A percentile compares a stretch with the other conserved stretches of the same genome.
Conservation (phyloP, 2,329 filamentous ascomycete species). For the Diaporthe destruens region DNA sequence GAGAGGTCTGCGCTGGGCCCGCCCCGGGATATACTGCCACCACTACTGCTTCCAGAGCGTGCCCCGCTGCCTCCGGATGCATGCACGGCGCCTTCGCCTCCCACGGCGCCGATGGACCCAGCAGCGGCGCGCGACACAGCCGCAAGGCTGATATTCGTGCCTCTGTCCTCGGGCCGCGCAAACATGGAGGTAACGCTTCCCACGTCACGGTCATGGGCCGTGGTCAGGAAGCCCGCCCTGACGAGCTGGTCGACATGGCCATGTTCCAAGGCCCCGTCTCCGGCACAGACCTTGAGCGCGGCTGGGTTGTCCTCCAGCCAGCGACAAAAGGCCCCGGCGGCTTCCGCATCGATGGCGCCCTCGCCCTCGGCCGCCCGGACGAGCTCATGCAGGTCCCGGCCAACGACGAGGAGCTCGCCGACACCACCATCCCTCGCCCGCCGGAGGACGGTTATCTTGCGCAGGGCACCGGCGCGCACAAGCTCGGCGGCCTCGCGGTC, state of each 20-base stretch:
- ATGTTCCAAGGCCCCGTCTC: slow-evolving; percentile 52
- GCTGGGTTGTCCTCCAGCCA: slow-evolving; percentile 66
- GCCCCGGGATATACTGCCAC: slow-evolving; percentile 48
- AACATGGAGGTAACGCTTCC: slow-evolving; percentile 54
- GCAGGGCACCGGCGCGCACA: slow-evolving; percentile 66
- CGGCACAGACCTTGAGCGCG: slow-evolving; percentile 49
- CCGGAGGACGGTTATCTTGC: slow-evolving; percentile 73
- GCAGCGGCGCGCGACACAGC: slow-evolving; percentile 74
- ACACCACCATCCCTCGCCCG: slow-evolving; percentile 66
- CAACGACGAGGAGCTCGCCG: slow-evolving; percentile 75
- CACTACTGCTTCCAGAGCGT: neutral
- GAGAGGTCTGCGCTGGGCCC: slow-evolving; percentile 60
- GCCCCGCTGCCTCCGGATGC: slow-evolving; percentile 68
- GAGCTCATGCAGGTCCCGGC: slow-evolving; percentile 66
- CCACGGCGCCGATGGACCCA: slow-evolving; percentile 76
- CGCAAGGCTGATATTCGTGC: slow-evolving; percentile 71
- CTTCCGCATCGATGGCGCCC: slow-evolving; percentile 53
- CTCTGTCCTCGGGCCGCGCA: slow-evolving; percentile 65
- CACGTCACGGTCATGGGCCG: slow-evolving; percentile 51
- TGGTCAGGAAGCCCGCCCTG: slow-evolving; percentile 75
- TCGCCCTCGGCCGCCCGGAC: slow-evolving; percentile 54
- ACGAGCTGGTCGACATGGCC: slow-evolving; percentile 70
- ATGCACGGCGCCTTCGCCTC: slow-evolving; percentile 75
- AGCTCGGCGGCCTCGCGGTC: slow-evolving; percentile 77
- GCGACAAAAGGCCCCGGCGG: slow-evolving; percentile 64